Evolutionary conservation across 345 rosid genomes (phyloP).

Genomic region (Turnera subulata): DNA sequence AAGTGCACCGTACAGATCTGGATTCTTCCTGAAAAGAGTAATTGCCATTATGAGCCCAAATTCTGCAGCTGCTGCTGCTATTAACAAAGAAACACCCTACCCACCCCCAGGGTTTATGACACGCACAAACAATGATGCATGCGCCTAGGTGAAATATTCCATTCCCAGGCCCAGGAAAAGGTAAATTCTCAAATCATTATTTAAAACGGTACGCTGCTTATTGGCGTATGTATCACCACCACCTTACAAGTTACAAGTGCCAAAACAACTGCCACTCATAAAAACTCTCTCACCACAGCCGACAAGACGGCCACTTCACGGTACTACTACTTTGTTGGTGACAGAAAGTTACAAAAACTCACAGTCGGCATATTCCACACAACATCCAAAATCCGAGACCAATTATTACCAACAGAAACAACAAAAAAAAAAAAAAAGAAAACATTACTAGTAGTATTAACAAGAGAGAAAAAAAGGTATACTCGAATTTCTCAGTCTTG

Average conservation of each 20-base stretch:
- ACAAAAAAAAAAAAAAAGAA: no score
- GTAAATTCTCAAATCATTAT: no score
- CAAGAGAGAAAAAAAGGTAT: conserved; percentile 15
- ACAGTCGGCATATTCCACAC: neutral
- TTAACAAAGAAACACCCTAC: no score
- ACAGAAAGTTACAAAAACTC: no score
- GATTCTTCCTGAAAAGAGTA: conserved; percentile 54
- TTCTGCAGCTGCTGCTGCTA: neutral
- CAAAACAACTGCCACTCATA: neutral
- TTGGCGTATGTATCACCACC: neutral
- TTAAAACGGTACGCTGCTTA: neutral
- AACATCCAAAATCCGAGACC: no score
- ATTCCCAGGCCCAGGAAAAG: neutral
- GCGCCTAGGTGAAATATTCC: neutral
- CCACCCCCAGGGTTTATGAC: no score
- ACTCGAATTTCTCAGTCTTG: conserved; percentile 77
- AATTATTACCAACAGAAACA: no score
- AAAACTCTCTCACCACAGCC: neutral
- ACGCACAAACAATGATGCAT: no score
- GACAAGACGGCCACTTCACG: neutral
- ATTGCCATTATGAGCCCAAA: neutral
- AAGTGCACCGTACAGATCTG: conserved; percentile 52
- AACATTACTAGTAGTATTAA: no score
- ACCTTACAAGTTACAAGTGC: neutral
- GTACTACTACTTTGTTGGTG: neutral